Evolutionary conservation across 2,329 filamentous ascomycete genomes (phyloP).

Genomic region (Aureobasidium pullulans): DNA sequence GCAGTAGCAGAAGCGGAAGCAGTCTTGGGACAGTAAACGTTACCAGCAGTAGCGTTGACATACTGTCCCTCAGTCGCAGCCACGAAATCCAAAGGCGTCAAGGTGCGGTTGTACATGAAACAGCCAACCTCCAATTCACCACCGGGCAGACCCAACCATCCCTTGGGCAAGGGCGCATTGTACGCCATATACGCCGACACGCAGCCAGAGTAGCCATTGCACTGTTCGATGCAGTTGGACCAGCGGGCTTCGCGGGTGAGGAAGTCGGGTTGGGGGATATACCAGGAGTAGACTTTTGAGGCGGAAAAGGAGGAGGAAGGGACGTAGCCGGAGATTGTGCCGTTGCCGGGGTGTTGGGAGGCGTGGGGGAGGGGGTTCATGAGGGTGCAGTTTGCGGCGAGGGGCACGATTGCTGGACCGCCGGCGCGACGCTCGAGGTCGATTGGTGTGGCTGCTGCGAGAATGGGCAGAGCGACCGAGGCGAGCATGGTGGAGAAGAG

Average conservation of each 20-base stretch:
- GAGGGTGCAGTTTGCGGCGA: conserved; percentile 31
- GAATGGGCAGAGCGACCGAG: not conserved
- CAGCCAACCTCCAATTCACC: conserved; percentile 29
- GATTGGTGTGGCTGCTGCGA: conserved; percentile 11
- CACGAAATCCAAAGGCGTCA: conserved; percentile 26
- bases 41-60: conserved; percentile 26
- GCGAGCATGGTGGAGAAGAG: conserved; percentile 11
- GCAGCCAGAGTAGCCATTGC: conserved; percentile 33
- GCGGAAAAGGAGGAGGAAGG: conserved; percentile 22
- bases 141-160: conserved; percentile 26
- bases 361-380: conserved; percentile 24
- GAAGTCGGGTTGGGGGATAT: conserved; percentile 23
- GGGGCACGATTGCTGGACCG: conserved; percentile 27
- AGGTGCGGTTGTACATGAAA: conserved; percentile 27
- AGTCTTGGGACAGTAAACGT: conserved; percentile 24
- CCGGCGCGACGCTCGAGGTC: conserved; percentile 24
- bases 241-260: conserved; percentile 17
- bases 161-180: conserved; percentile 29
- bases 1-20: not conserved
- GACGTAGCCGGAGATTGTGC: conserved; percentile 19
- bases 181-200: conserved; percentile 31
- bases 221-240: conserved; percentile 33
- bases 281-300: conserved; percentile 29
- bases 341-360: conserved; percentile 10
- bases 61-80: conserved; percentile 25